phyloP scores from a whole-genome alignment of 106 monocot genomes.

The Dactylorhiza incarnata region DNA sequence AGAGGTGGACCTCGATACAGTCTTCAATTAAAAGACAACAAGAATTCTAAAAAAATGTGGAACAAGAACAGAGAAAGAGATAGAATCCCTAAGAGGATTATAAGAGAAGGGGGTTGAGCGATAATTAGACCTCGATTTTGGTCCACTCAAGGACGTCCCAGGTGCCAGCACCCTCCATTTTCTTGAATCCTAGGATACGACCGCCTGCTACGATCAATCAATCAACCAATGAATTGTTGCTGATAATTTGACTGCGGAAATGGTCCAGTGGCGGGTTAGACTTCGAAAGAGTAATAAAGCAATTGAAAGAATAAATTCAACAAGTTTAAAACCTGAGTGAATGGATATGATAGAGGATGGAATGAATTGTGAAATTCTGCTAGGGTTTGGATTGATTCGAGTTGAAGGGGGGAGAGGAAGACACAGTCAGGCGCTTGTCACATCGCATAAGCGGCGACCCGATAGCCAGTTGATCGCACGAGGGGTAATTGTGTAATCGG shows the following conservation, averaged over 20 bases:
- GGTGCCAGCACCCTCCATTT: conserved; percentile 50
- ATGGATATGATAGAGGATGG: too few relatives aligned
- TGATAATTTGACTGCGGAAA: not conserved
- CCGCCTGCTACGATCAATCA: not conserved
- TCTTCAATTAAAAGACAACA: conserved; percentile 25
- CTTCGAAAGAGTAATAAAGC: too few relatives aligned
- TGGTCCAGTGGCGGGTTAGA: too few relatives aligned
- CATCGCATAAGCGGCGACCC: too few relatives aligned
- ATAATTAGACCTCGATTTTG: conserved; percentile 38
- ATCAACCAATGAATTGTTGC: not conserved
- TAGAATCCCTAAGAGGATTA: not conserved
- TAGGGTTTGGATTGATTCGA: too few relatives aligned
- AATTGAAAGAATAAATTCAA: too few relatives aligned
- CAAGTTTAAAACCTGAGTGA: too few relatives aligned
- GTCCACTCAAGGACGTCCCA: conserved; percentile 89
- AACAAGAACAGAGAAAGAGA: not conserved
- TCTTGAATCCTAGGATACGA: not conserved
- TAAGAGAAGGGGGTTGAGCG: not conserved
- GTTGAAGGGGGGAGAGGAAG: too few relatives aligned
- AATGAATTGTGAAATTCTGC: too few relatives aligned
- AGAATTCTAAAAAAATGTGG: conserved; percentile 1
- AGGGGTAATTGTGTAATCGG: too few relatives aligned
- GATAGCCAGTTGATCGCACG: too few relatives aligned
- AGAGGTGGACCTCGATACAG: conserved; percentile 26
- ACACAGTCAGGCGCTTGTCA: too few relatives aligned